phyloP scores from a whole-genome alignment of 805 yeast genomes.

The Myxozyma geophila region DNA sequence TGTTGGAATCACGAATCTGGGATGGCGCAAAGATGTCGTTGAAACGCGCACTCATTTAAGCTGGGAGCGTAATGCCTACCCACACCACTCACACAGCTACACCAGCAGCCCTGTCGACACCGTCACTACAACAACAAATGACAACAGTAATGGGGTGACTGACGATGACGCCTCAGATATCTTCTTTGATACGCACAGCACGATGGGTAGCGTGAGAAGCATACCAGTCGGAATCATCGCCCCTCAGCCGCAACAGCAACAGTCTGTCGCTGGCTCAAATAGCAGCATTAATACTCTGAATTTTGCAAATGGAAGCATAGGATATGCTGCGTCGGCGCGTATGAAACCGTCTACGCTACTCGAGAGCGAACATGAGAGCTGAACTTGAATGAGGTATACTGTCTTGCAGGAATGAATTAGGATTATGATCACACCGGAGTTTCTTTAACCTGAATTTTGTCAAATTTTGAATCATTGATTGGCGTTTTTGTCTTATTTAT shows the following conservation, averaged over 20 bases:
- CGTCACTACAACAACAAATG: not conserved
- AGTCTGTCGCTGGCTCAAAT: no score
- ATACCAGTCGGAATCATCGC: not conserved
- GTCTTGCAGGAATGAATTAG: not conserved
- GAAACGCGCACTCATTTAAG: conserved; percentile 21
- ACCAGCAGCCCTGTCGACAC: no score
- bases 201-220: not conserved
- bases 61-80: conserved; percentile 16
- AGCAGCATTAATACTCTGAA: not conserved
- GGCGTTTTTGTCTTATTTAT: no score
- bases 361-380: conserved; percentile 1
- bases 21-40: conserved; percentile 14
- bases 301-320: not conserved
- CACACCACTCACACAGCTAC: not conserved
- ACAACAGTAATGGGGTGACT: not conserved
- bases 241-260: not conserved
- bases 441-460: no score
- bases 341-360: not conserved
- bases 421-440: not conserved
- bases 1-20: conserved; percentile 21
- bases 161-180: conserved; percentile 12
- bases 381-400: not conserved
- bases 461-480: no score
- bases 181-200: conserved; percentile 4
- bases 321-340: not conserved